A percentile compares a stretch with the other conserved stretches of the same genome.
These are phyloP conservation scores for Penicillium parvum DNA, from an alignment of 495 filamentous ascomycete genomes.

Conservation along the genomic window DNA sequence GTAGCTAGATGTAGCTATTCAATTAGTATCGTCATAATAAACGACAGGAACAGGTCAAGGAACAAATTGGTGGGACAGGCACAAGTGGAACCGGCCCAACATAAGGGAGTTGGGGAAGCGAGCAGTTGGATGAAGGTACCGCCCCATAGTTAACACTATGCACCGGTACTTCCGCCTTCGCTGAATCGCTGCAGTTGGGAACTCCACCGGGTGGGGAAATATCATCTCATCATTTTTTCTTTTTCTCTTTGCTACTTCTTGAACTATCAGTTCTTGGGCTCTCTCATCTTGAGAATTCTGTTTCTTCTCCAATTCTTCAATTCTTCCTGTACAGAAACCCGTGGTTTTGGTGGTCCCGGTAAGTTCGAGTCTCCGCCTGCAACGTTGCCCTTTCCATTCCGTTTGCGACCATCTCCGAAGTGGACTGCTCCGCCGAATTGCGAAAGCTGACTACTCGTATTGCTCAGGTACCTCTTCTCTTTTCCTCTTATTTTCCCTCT, in stretches of 20 bases:
- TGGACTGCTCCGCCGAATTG: not conserved
- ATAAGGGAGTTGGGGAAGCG: conserved; percentile 22
- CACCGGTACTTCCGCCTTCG: conserved; percentile 5
- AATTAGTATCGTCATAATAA: no score
- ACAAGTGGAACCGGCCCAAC: conserved; percentile 23
- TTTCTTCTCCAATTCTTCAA: not conserved
- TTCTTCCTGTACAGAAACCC: conserved; percentile 5
- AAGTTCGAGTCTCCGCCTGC: conserved; percentile 7
- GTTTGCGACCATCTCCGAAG: conserved; percentile 1
- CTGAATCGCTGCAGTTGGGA: conserved; percentile 14
- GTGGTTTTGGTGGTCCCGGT: conserved; percentile 21
- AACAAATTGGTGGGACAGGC: conserved; percentile 12
- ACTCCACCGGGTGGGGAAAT: conserved; percentile 19
- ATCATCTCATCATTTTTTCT: conserved; percentile 24
- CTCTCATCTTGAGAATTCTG: not conserved
- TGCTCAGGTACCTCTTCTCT: conserved; percentile 3
- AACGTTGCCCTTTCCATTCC: conserved; percentile 3
- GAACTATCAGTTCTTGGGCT: not conserved
- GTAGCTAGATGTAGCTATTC: no score
- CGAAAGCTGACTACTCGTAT: conserved; percentile 10
- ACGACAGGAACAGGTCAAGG: no score
- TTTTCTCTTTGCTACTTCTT: not conserved
- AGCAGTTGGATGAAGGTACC: conserved; percentile 11
- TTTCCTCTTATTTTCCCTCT: conserved; percentile 1
- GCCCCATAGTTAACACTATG: conserved; percentile 9